Base-by-base conservation (phyloP, 192 early-diverging fungal genomes). In the Chytriomyces hyalinus region DNA sequence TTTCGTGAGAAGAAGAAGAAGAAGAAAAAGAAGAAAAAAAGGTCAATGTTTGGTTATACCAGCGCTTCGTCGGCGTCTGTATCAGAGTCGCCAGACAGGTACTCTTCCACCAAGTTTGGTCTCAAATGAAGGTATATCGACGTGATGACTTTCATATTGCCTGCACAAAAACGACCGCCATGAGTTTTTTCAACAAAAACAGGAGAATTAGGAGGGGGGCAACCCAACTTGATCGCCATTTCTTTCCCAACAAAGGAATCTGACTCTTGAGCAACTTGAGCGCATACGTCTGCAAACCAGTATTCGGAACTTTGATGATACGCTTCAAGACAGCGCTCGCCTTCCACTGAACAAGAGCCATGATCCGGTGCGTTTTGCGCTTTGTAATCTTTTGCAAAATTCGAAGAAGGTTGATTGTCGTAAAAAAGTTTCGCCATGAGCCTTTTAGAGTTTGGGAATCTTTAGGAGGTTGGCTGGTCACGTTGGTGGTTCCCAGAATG, bases 301-400 rank as follows among this genome's bases (percentile, higher is more conserved):
- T 83, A 78, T 92, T 88, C 6, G 89, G 84, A 9, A 95, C 88
- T 79, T 92, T 94, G 3, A 95, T 67, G 5, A 94, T 81, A 47
- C 92, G 77, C 76, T 95, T 95, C 26, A 95, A 74, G 24, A 95
- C 92, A 2, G 93, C 91, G 81, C 87, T 90, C 47, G 92, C 90
- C 77, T 94, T 95, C 87, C 93, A 95, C 73, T 95, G 93, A 0
- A 95, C 92, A 9, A 95, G 67, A 6, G 93, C 85, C 57, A 94
- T 64, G 24, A 95, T 84, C 6, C 94, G 85, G 65, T 94, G 92
- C 0, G 87, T 86, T 70, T 95, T 95, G 65, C 84, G 78, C 75
- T 94, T 95, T 0, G 93, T 93, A 47, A 95, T 65, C 78, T 93
- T 93, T 80, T 95, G 93, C 15, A 94, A 80, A 17, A 94, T 89